Conservation (phyloP, 768 basidiomycete species). For the Lactarius psammicola region DNA sequence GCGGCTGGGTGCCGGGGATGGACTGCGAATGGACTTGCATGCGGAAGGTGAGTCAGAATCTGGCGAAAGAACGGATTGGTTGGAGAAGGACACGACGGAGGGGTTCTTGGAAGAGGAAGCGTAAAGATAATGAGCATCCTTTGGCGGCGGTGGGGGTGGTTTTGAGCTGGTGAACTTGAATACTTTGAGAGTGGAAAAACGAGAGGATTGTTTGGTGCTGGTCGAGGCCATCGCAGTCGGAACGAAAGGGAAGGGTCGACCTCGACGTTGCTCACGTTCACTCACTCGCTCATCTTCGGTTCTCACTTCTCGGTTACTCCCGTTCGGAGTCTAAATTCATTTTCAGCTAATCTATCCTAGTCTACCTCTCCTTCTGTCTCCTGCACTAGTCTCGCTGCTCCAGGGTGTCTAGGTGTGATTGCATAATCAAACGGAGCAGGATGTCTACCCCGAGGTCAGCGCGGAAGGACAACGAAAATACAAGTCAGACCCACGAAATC, state of each 20-base stretch:
- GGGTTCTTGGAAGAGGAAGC: conserved; percentile 7
- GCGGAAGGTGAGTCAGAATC: conserved; percentile 15
- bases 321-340: conserved; percentile 16
- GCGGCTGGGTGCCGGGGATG: conserved; percentile 26
- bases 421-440: conserved; percentile 4
- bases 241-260: background rate
- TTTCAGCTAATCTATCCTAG: background rate
- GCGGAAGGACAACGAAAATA: background rate
- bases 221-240: conserved; percentile 21
- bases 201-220: conserved; percentile 17
- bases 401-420: background rate
- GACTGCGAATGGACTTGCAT: conserved; percentile 2
- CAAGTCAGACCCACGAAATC: conserved; percentile 6
- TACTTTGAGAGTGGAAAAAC: conserved; percentile 28
- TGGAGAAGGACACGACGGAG: conserved; percentile 23
- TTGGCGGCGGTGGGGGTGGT: conserved; percentile 26
- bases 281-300: no score
- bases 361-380: background rate
- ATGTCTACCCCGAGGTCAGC: background rate
- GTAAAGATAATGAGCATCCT: conserved; percentile 25
- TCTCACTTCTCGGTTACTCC: background rate
- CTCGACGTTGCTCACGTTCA: background rate
- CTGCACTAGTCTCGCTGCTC: background rate
- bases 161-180: conserved; percentile 25
- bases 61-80: conserved; percentile 15